Evolutionary conservation across 768 basidiomycete species (phyloP), one percentile per base, ranked within the genome.

Genomic region (Serendipita sp.): DNA sequence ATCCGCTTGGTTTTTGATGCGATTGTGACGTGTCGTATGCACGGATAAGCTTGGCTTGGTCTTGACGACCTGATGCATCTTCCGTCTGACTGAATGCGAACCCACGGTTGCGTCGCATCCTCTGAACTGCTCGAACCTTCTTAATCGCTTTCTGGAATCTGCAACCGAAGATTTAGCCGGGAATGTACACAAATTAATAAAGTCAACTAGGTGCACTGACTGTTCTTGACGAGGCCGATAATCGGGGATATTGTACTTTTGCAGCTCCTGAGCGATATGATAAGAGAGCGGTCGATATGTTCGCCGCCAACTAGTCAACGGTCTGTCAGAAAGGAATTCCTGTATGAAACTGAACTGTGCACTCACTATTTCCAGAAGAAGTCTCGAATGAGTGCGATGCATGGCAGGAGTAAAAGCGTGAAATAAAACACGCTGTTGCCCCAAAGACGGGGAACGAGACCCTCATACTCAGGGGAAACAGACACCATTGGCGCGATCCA

Each of bases 131-230:
- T n/a, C 96, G 84, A 13, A 99, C 96, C 72, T 99, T 99, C 74
- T 97, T 98, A 79, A 99, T 99, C 16, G 96, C 96, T 72, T 97
- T 96, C 73, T 97, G 93, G 75, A 96, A 96, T 73, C 90, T 94
- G 63, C 3, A 26, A n/a, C n/a, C n/a, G 31, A 9, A 60, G 58
- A 28, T 64, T 41, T 33, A 68, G 30, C 67, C 5, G 38, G 38
- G 38, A 14, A n/a, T n/a, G n/a, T n/a, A n/a, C n/a, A n/a, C n/a
- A n/a, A 60, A 56, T 63, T 41, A 33, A 41, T 65, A 62, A 68
- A 13, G 58, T 43, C 30, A 41, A 45, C 56, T 61, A 56, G 2
- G 44, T 28, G 17, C 34, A 81, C 84, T 67, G 68, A 97, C 86
- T 98, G 96, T 74, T 96, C 96, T 74, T 98, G 95, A 63, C 96